phyloP scores from a whole-genome alignment of 2,329 filamentous ascomycete genomes.

The Phaeosphaeriaceae sp. region DNA sequence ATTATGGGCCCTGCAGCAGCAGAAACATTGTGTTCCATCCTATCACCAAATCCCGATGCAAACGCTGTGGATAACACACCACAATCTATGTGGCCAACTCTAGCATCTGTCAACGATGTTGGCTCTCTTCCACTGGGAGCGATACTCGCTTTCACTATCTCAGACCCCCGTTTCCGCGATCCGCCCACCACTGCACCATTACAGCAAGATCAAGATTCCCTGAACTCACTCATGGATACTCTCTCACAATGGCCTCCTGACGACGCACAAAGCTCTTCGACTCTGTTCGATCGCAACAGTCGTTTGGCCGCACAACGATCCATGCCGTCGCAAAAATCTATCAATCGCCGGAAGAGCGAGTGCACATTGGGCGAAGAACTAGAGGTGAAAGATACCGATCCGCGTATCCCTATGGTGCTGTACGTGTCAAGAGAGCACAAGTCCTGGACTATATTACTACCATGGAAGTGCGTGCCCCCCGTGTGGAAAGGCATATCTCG shows the following conservation, averaged over 20 bases:
- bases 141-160: constrained; percentile 73
- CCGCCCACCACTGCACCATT: constrained; percentile 66
- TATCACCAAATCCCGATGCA: constrained; percentile 58
- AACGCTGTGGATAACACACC: constrained; percentile 36
- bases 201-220: constrained; percentile 24
- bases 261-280: constrained; percentile 52
- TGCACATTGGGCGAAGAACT: constrained; percentile 70
- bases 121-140: constrained; percentile 73
- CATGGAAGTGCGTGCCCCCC: constrained; percentile 86
- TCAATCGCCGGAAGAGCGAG: constrained; percentile 77
- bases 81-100: constrained; percentile 39
- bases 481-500: constrained; percentile 89
- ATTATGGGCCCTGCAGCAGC: constrained; percentile 77
- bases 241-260: constrained; percentile 75
- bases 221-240: constrained; percentile 60
- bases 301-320: constrained; percentile 71
- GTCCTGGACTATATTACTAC: constrained; percentile 83
- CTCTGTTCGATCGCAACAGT: constrained; percentile 72
- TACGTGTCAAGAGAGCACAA: constrained; percentile 64
- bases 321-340: constrained; percentile 76
- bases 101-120: constrained; percentile 52
- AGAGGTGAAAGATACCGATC: constrained; percentile 66
- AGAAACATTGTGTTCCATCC: constrained; percentile 74
- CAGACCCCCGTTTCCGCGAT: constrained; percentile 81
- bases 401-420: constrained; percentile 78